A percentile compares a stretch with the other conserved stretches of the same genome.
Conservation (phyloP, 2,329 filamentous ascomycete genomes). For the Pseudophaeomoniella oleicola region DNA sequence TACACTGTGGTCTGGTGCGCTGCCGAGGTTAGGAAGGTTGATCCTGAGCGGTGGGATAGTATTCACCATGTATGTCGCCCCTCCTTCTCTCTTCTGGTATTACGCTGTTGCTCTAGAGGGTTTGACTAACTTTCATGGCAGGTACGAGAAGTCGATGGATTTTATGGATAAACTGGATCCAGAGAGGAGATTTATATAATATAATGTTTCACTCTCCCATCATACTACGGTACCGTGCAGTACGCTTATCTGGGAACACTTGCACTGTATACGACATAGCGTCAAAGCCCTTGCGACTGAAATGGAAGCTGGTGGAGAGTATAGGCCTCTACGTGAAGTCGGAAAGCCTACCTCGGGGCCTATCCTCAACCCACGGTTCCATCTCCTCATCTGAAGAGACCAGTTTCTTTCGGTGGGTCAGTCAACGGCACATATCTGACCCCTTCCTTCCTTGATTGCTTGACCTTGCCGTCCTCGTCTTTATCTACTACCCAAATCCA, state of each 20-base stretch:
- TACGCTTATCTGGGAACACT: too few relatives aligned
- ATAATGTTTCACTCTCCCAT: background rate
- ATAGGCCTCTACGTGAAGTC: background rate
- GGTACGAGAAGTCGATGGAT: constrained; percentile 93
- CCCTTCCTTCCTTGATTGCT: constrained; percentile 42
- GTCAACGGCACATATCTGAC: constrained; percentile 52
- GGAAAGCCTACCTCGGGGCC: background rate
- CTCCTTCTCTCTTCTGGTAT: constrained; percentile 1
- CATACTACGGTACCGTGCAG: too few relatives aligned
- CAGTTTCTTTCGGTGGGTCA: constrained; percentile 32
- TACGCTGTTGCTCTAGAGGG: too few relatives aligned
- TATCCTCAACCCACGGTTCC: background rate
- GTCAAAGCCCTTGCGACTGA: too few relatives aligned
- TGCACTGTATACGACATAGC: too few relatives aligned
- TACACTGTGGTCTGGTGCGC: constrained; percentile 86
- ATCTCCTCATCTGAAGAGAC: background rate
- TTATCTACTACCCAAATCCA: constrained; percentile 52
- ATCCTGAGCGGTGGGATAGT: constrained; percentile 92
- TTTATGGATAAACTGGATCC: constrained; percentile 68
- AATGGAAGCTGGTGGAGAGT: too few relatives aligned
- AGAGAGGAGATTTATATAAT: constrained; percentile 62
- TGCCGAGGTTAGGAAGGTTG: constrained; percentile 70
- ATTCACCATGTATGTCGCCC: constrained; percentile 61
- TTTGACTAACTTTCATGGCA: too few relatives aligned
- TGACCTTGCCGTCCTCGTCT: constrained; percentile 40